These are phyloP conservation scores for Paecilomyces sp. DNA, from an alignment of 2,329 filamentous ascomycete species.

Conservation along the genomic window DNA sequence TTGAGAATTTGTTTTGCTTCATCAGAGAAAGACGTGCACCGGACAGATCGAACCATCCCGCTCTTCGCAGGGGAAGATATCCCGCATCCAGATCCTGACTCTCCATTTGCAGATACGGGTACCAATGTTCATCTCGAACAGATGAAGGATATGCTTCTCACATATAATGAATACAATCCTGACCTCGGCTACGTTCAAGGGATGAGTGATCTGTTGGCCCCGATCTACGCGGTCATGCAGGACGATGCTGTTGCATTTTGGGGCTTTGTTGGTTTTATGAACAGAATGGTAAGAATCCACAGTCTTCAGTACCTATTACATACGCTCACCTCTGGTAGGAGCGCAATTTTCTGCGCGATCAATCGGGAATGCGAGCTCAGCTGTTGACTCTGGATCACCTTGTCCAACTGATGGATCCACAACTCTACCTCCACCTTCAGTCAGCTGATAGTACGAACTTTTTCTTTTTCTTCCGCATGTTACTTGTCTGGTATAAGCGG, in stretches of 20 bases:
- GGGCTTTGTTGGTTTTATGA: slow-evolving; percentile 94
- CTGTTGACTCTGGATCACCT: slow-evolving; percentile 87
- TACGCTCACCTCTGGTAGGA: slow-evolving; percentile 44
- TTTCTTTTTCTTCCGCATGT: slow-evolving; percentile 99
- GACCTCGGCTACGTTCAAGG: slow-evolving; percentile 96
- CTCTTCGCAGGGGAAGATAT: slow-evolving; percentile 95
- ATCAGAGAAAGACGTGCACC: slow-evolving; percentile 95
- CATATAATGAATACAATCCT: slow-evolving; percentile 96
- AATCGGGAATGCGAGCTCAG: slow-evolving; percentile 92
- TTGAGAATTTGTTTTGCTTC: slow-evolving; percentile 24
- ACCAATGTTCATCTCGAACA: slow-evolving; percentile 98
- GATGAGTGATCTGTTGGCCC: slow-evolving; percentile 94
- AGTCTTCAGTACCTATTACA: background rate
- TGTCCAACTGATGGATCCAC: slow-evolving; percentile 93
- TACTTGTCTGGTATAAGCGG: slow-evolving; percentile 97
- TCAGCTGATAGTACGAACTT: slow-evolving; percentile 94
- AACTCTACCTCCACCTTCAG: slow-evolving; percentile 84
- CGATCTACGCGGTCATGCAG: slow-evolving; percentile 94
- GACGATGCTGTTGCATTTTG: slow-evolving; percentile 96
- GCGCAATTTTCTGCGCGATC: slow-evolving; percentile 89
- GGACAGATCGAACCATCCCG: slow-evolving; percentile 90
- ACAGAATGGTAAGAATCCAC: slow-evolving; percentile 64
- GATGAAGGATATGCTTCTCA: slow-evolving; percentile 98
- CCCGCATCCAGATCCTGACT: slow-evolving; percentile 91
- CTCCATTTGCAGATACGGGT: slow-evolving; percentile 83